Conservation (phyloP, 1,284 basidiomycete genomes). For the Earliella scabrosa region DNA sequence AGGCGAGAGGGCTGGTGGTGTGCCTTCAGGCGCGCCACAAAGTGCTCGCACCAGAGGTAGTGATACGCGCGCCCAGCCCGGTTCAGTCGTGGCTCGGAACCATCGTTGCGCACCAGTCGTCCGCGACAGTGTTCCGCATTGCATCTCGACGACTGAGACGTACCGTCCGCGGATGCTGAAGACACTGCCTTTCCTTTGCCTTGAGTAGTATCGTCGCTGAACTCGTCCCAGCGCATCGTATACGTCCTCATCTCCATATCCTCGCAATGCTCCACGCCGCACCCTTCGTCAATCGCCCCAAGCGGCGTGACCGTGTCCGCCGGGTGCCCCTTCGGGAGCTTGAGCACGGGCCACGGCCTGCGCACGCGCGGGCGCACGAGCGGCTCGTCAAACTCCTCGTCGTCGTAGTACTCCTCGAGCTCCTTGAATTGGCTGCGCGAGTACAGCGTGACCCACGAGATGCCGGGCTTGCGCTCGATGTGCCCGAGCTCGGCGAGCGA, state of each 20-base stretch:
- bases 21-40: no score
- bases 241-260: conserved; percentile 8
- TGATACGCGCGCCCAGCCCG: neutral
- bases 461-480: conserved; percentile 32
- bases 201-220: neutral
- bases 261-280: conserved; percentile 14
- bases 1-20: no score
- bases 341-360: conserved; percentile 33
- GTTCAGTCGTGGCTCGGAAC: neutral
- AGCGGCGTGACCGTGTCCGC: conserved; percentile 4
- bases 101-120: neutral
- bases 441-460: conserved; percentile 34
- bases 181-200: neutral
- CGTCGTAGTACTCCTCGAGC: conserved; percentile 33
- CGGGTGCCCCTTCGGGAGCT: conserved; percentile 11
- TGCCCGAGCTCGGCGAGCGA: conserved; percentile 34
- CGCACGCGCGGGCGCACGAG: conserved; percentile 24
- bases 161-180: no score
- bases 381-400: conserved; percentile 25
- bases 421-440: conserved; percentile 41
- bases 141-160: no score
- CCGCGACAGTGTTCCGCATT: no score
- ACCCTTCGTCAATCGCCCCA: conserved; percentile 15
- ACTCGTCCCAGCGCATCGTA: conserved; percentile 10
- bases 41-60: neutral